phyloP scores from a whole-genome alignment of 257 asterid genomes.

The Misopates orontium region DNA sequence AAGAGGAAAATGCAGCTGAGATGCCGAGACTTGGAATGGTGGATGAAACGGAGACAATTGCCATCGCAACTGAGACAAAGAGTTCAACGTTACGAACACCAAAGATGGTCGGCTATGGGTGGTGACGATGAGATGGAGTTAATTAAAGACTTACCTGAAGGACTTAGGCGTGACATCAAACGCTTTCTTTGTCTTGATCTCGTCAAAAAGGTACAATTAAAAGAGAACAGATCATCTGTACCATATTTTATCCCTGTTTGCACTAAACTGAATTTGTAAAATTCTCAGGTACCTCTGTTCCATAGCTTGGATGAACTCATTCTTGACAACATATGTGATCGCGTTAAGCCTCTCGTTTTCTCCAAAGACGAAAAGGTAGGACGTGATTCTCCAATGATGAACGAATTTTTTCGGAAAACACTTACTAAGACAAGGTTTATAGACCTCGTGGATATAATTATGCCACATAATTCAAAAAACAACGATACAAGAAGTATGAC shows the following conservation, averaged over 20 bases:
- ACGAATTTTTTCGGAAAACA: no score
- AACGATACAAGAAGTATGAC: no score
- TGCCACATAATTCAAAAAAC: no score
- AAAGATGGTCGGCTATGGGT: constrained; percentile 70
- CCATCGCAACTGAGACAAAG: constrained; percentile 75
- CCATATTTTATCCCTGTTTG: background rate
- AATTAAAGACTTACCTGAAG: constrained; percentile 77
- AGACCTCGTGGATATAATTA: no score
- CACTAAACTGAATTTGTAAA: no score
- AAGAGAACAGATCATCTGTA: background rate
- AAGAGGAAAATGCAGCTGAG: constrained; percentile 90
- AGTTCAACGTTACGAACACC: constrained; percentile 81
- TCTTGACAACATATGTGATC: constrained; percentile 94
- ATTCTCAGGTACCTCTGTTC: constrained; percentile 74
- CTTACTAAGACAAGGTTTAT: no score
- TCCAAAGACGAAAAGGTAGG: constrained; percentile 85
- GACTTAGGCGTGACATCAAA: constrained; percentile 89
- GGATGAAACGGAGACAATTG: constrained; percentile 93
- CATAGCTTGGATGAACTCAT: constrained; percentile 84
- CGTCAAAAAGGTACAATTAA: constrained; percentile 56
- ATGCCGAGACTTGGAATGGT: constrained; percentile 96
- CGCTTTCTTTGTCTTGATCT: constrained; percentile 89
- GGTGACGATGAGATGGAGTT: constrained; percentile 87
- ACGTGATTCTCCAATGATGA: no score
- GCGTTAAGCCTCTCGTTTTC: constrained; percentile 79